Base-by-base conservation (phyloP, 2,329 filamentous ascomycete genomes). In the Cercospora sesami region DNA sequence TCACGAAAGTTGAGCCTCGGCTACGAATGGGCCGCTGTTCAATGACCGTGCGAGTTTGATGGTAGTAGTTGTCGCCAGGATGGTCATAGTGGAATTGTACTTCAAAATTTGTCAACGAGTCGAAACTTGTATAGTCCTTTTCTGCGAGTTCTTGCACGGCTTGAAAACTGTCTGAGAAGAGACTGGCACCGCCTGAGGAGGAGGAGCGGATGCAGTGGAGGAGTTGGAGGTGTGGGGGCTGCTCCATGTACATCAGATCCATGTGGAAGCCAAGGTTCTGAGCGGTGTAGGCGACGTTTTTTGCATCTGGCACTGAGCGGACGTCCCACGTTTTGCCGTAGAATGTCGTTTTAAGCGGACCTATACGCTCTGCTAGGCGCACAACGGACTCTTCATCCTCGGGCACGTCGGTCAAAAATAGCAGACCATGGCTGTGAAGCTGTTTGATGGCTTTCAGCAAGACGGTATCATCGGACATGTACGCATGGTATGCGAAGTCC, bases 271-370 rank as follows among this genome's bases (percentile, higher is more conserved):
- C 92, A 1, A 98, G 87, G 75, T 89, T 90, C 60, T 90, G 86
- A 75, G 86, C 90, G 0, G 94, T 97, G 81, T 98, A 84, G 23
- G 95, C 94, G 4, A 97, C 91, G 77, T 98, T 98, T 77, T 94
- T 93, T 26, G 94, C 92, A 65, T 92, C 79, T 1, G 91, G 90
- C 63, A 96, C 90, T 3, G 90, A 92, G 64, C 89, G 87, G 12
- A 98, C 94, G 79, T 97, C 91, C 89, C 94, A 98, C 0, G 93
- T 96, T 73, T 86, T 84, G 51, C 95, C 95, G 79, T 98, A 98
- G 77, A 98, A 95, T 7, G 94, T 95, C 74, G 93, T 89, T 75
- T 93, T 91, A 28, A 97, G 81, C 36, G 87, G 87, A 1, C 93
- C 94, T 68, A 98, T 91, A 62, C 89, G 87, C 4, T 84, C 83